phyloP scores from a whole-genome alignment of 768 basidiomycete species.

The Pleurotus tuber-regium region DNA sequence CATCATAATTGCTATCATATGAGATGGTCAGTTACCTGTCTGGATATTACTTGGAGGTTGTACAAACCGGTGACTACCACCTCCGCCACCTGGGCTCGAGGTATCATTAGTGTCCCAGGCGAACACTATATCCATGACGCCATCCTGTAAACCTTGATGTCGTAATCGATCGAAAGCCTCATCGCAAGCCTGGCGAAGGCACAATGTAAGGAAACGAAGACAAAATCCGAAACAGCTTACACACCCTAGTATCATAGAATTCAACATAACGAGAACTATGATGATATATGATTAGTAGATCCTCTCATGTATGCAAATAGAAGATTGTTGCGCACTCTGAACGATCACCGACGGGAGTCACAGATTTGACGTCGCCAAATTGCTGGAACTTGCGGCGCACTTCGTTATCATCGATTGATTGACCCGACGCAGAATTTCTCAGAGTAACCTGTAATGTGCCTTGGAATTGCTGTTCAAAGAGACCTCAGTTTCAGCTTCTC shows the following conservation, averaged over 20 bases:
- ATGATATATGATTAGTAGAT: constrained; percentile 6
- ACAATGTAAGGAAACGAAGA: neutral
- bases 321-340: constrained; percentile 43
- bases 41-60: constrained; percentile 11
- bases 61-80: constrained; percentile 30
- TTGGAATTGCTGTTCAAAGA: constrained; percentile 58
- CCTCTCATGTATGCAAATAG: neutral
- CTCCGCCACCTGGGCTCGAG: constrained; percentile 39
- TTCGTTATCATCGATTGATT: constrained; percentile 79
- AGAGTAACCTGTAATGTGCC: constrained; percentile 82
- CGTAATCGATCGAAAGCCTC: constrained; percentile 80
- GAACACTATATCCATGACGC: constrained; percentile 83
- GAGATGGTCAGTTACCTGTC: constrained; percentile 8
- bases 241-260: constrained; percentile 84
- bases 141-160: constrained; percentile 78
- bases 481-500: neutral
- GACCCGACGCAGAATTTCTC: constrained; percentile 63
- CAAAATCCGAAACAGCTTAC: no score
- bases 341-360: constrained; percentile 64
- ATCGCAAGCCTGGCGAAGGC: constrained; percentile 56
- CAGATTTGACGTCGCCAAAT: constrained; percentile 86
- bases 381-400: constrained; percentile 83
- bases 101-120: constrained; percentile 76
- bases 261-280: constrained; percentile 88
- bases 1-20: constrained; percentile 31